A percentile compares a stretch with the other conserved stretches of the same genome.
Evolutionary conservation across 1,139 yeast species (phyloP).

Genomic region (Pichia sp.): DNA sequence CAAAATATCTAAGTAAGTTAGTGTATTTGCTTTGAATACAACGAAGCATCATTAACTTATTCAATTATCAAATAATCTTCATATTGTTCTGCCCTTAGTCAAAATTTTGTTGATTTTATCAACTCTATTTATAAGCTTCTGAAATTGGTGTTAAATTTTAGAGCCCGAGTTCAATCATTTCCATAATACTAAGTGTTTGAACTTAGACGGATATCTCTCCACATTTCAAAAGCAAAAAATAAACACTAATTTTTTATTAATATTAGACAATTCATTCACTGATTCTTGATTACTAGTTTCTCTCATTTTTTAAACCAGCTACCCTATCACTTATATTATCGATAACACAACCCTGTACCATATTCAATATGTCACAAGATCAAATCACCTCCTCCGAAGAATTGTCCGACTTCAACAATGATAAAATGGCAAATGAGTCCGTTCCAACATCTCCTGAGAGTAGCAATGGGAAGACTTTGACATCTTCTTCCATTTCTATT

Average conservation of each 20-base stretch:
- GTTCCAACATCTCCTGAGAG: constrained; percentile 28
- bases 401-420: constrained; percentile 27
- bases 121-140: constrained; percentile 21
- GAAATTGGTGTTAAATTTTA: constrained; percentile 33
- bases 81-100: constrained; percentile 7
- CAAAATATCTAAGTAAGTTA: neutral
- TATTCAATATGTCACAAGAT: constrained; percentile 15
- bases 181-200: neutral
- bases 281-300: neutral
- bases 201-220: constrained; percentile 36
- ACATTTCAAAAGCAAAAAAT: constrained; percentile 21
- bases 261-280: constrained; percentile 11
- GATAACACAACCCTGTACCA: neutral
- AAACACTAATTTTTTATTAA: neutral
- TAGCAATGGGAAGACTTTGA: constrained; percentile 31
- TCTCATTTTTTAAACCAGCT: neutral
- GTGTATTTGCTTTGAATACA: neutral
- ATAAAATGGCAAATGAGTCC: constrained; percentile 18
- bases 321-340: neutral
- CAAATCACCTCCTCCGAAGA: constrained; percentile 22
- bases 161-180: constrained; percentile 31
- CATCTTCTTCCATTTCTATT: constrained; percentile 21
- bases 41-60: neutral
- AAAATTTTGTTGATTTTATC: constrained; percentile 13
- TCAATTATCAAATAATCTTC: neutral